A percentile compares a stretch with the other conserved stretches of the same genome.
Evolutionary conservation across 208 protist species (phyloP).

Genomic region (Acanthamoeba culbertsoni): DNA sequence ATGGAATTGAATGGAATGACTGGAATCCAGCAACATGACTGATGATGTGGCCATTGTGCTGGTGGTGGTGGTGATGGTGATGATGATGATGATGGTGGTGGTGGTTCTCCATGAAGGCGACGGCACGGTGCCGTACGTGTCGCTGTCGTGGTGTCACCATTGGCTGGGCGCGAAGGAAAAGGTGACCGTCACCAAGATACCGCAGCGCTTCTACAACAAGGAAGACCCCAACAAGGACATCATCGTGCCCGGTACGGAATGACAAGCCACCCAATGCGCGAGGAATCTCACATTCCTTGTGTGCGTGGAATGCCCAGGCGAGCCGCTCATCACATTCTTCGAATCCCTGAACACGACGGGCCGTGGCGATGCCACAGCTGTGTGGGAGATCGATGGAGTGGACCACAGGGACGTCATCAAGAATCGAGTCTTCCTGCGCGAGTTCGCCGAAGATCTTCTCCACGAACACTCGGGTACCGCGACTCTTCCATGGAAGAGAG

Average conservation of each 20-base stretch:
- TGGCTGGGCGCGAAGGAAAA: not conserved
- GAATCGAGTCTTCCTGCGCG: not conserved
- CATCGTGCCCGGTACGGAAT: not conserved
- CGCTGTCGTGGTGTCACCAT: not conserved
- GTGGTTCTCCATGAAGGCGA: too few species aligned
- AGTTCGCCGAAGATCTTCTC: not conserved
- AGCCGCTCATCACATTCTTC: not conserved
- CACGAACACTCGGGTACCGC: not conserved
- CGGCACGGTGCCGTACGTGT: not conserved
- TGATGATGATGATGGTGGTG: too few species aligned
- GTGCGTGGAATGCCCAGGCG: not conserved
- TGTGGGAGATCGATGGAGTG: constrained; percentile 9
- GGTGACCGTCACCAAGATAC: not conserved
- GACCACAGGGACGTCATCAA: not conserved
- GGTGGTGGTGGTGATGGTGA: too few species aligned
- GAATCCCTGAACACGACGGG: not conserved
- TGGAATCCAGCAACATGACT: too few species aligned
- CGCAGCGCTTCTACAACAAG: constrained; percentile 11
- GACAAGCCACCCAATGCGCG: not conserved
- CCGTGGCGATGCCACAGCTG: not conserved
- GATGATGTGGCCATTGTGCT: too few species aligned
- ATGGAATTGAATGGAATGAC: too few species aligned
- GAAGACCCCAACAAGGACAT: not conserved
- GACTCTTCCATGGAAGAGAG: not conserved
- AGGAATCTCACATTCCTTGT: not conserved